These are phyloP conservation scores for Ilyonectria sp. DNA, from an alignment of 2,329 filamentous ascomycete species.

Conservation along the genomic window DNA sequence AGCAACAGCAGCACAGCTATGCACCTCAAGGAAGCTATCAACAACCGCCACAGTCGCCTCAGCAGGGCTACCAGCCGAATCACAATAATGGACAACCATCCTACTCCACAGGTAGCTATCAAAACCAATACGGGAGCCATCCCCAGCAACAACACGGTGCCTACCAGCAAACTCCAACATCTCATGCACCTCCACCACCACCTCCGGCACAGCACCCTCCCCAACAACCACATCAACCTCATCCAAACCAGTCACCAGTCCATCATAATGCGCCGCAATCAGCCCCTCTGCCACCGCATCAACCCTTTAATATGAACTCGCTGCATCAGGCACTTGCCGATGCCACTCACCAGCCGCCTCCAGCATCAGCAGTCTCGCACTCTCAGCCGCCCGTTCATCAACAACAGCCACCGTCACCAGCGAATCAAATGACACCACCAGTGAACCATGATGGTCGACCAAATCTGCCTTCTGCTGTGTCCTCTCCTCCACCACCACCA, in stretches of 20 bases:
- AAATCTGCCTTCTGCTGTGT: neutral
- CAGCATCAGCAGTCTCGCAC: neutral
- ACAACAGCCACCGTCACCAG: neutral
- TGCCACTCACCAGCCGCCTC: neutral
- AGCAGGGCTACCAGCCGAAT: neutral
- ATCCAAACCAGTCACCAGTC: neutral
- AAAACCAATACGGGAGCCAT: conserved; percentile 1
- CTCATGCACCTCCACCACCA: too few species aligned
- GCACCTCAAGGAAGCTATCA: neutral
- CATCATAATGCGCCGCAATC: neutral
- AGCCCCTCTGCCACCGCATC: neutral
- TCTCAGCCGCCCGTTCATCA: neutral
- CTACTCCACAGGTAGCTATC: neutral
- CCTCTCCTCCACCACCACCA: neutral
- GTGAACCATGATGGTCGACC: neutral
- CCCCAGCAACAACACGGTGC: neutral
- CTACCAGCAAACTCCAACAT: neutral
- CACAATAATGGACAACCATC: neutral
- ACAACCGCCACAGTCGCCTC: neutral
- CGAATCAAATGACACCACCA: neutral
- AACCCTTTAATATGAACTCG: conserved; percentile 22
- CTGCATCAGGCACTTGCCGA: conserved; percentile 9
- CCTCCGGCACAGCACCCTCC: neutral
- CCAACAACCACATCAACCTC: conserved; percentile 1
- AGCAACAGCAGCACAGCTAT: neutral